phyloP scores from a whole-genome alignment of 306 rosid genomes.

The Malus sylvestris region DNA sequence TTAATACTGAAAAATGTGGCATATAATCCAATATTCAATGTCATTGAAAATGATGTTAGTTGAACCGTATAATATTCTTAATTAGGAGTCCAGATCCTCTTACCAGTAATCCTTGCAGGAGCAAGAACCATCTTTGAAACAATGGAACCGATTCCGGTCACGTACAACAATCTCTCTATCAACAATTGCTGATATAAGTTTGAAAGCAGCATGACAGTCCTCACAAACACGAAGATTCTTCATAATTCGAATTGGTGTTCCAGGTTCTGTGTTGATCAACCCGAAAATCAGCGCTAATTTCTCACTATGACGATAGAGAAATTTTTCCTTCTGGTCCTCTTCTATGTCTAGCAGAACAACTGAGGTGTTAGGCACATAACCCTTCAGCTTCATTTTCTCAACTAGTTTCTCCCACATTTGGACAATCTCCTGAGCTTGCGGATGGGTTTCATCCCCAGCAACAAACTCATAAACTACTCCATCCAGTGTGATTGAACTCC shows the following conservation, averaged over 20 bases:
- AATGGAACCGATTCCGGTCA: slow-evolving; percentile 43
- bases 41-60: neutral
- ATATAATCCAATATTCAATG: slow-evolving; percentile 6
- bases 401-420: slow-evolving; percentile 40
- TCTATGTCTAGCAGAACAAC: slow-evolving; percentile 47
- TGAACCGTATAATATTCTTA: neutral
- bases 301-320: slow-evolving; percentile 39
- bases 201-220: slow-evolving; percentile 45
- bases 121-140: slow-evolving; percentile 39
- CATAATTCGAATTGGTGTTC: slow-evolving; percentile 45
- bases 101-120: slow-evolving; percentile 45
- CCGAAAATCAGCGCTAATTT: slow-evolving; percentile 45
- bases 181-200: slow-evolving; percentile 29
- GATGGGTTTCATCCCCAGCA: slow-evolving; percentile 50
- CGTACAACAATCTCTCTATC: slow-evolving; percentile 38
- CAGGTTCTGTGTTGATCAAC: slow-evolving; percentile 35
- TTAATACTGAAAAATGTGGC: neutral
- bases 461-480: slow-evolving; percentile 40
- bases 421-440: slow-evolving; percentile 32
- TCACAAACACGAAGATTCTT: slow-evolving; percentile 58
- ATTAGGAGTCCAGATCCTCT: neutral
- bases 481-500: slow-evolving; percentile 43
- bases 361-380: slow-evolving; percentile 52
- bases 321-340: slow-evolving; percentile 39
- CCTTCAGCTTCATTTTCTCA: slow-evolving; percentile 28